phyloP scores from a whole-genome alignment of 345 rosid genomes.

The Eucalyptus regnans region DNA sequence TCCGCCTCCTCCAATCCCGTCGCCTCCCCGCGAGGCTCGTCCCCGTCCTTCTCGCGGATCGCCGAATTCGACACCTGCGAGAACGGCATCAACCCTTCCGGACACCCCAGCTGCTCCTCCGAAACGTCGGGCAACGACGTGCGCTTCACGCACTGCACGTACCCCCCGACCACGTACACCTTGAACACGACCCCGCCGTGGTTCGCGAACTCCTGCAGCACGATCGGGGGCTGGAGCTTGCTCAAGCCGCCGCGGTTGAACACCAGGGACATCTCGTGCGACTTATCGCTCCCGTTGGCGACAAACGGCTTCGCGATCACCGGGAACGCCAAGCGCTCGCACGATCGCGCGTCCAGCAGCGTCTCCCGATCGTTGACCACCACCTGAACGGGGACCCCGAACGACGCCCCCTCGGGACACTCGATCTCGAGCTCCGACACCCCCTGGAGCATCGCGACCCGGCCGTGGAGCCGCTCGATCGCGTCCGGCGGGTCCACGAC shows the following conservation, averaged over 20 bases:
- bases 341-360: conserved; percentile 14
- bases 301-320: conserved; percentile 54
- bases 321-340: conserved; percentile 38
- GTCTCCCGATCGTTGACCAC: conserved; percentile 38
- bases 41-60: conserved; percentile 11
- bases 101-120: conserved; percentile 24
- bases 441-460: conserved; percentile 54
- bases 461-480: conserved; percentile 35
- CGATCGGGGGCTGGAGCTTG: conserved; percentile 40
- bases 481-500: conserved; percentile 33
- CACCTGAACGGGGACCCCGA: conserved; percentile 52
- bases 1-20: conserved; percentile 26
- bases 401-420: conserved; percentile 5
- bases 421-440: conserved; percentile 32
- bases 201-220: conserved; percentile 54
- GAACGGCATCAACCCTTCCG: conserved; percentile 32
- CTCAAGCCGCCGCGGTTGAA: conserved; percentile 41
- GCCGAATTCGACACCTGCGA: conserved; percentile 49
- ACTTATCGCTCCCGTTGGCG: conserved; percentile 43
- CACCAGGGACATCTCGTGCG: conserved; percentile 50
- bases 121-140: conserved; percentile 49
- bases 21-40: conserved; percentile 10
- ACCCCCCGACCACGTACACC: conserved; percentile 46
- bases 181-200: conserved; percentile 64
- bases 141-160: conserved; percentile 45